Percentiles rank a stretch among this genome's conserved stretches.
These are phyloP conservation scores for Candida tropicalis DNA, from an alignment of 1,139 yeast species.

Conservation along the genomic window DNA sequence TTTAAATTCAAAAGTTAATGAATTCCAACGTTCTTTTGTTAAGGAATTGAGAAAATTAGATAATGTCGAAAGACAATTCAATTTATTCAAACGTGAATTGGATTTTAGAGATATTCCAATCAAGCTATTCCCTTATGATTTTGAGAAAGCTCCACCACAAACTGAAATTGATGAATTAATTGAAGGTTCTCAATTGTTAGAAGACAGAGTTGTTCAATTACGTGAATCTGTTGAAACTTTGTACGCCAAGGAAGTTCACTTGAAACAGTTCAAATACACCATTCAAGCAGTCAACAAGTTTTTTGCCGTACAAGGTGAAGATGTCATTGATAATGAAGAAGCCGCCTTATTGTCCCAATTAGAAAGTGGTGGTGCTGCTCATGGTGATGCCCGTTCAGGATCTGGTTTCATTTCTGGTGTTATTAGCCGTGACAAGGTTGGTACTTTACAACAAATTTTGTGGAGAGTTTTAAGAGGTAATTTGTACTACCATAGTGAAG, in stretches of 20 bases:
- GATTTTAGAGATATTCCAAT: constrained; percentile 50
- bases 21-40: constrained; percentile 74
- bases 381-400: constrained; percentile 19
- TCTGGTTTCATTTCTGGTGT: constrained; percentile 77
- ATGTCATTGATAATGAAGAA: constrained; percentile 21
- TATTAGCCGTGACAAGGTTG: constrained; percentile 69
- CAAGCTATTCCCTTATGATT: constrained; percentile 49
- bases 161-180: constrained; percentile 77
- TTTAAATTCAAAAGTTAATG: constrained; percentile 64
- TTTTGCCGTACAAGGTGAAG: constrained; percentile 41
- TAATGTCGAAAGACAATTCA: constrained; percentile 66
- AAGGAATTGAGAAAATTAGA: constrained; percentile 68
- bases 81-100: constrained; percentile 52
- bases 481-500: constrained; percentile 71
- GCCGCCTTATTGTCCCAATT: constrained; percentile 28
- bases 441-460: constrained; percentile 77
- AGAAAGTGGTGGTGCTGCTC: constrained; percentile 25
- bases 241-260: constrained; percentile 37
- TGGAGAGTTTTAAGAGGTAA: constrained; percentile 96
- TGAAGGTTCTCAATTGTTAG: constrained; percentile 60
- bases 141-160: constrained; percentile 42
- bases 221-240: constrained; percentile 39
- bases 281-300: constrained; percentile 69
- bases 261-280: constrained; percentile 40
- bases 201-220: constrained; percentile 44